Base-by-base conservation (phyloP, 2,329 filamentous ascomycete genomes). In the Lachnellula subtilissima region DNA sequence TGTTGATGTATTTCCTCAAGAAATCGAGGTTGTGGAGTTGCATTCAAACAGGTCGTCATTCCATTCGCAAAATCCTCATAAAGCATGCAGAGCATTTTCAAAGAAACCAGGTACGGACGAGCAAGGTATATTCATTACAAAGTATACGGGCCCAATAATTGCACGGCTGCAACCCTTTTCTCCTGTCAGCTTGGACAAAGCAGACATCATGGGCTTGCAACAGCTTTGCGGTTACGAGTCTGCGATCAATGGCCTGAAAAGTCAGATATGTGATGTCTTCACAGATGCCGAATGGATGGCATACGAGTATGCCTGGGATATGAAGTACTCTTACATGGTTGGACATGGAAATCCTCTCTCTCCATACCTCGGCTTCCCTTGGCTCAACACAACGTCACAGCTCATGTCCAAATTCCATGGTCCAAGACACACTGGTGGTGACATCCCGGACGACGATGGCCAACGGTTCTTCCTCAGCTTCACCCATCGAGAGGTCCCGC, bases 381-480 rank as follows among this genome's bases (percentile, higher is more conserved):
- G 86, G 86, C 66, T 88, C 5, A 86, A 86, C 60, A 80, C 83
- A 0, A 84, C 83, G 0, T 75, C 82, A 0, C 64, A 72, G 9
- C 71, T 85, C 9, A 65, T 82, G 52, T 61, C 71, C 3, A 68
- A 68, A 55, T 68, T 68, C 43, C 65, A 67, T 23, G 50, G 46
- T 28, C 59, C 64, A 11, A 48, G 35, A 11, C 57, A 64, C 35
- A 53, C 5, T 8, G 39, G 40, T 9, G 36, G 8, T 3, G 53
- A 56, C 15, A 52, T 62, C 11, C 62, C 62, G 1, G 59, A 67
- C 1, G 61, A 69, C 0, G 67, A 70, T 5, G 69, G 63, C 25
- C 78, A 88, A 64, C 82, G 87, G 54, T 74, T 88, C 7, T 86
- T 84, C 65, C 75, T 88, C 42, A 84, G 82, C 52, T 88, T 88